phyloP scores from a whole-genome alignment of 345 rosid species.

The Brassica rapa region DNA sequence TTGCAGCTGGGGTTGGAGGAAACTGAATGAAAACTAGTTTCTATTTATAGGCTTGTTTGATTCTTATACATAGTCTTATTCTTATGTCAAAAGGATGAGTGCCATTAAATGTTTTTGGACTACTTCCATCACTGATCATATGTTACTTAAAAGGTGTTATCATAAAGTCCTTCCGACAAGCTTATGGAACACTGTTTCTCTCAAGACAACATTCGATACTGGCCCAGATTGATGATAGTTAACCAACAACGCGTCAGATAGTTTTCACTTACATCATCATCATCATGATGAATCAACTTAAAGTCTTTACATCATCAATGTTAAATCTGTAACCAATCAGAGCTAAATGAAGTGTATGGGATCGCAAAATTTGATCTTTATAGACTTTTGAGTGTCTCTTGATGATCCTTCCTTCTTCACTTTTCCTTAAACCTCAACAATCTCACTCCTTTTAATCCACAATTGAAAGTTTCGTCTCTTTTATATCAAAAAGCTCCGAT shows the following conservation, averaged over 20 bases:
- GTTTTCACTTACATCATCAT: neutral
- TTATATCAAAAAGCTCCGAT: neutral
- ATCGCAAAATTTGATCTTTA: neutral
- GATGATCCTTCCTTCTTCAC: slow-evolving; percentile 12
- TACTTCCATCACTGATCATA: neutral
- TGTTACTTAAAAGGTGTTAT: too few species aligned
- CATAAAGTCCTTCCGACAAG: neutral
- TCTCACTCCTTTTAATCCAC: neutral
- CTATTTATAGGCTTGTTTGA: slow-evolving; percentile 31
- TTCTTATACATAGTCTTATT: slow-evolving; percentile 19
- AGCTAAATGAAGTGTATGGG: too few species aligned
- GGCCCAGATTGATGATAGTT: neutral
- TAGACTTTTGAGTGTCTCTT: neutral
- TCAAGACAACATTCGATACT: neutral
- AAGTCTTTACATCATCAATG: neutral
- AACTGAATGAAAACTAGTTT: slow-evolving; percentile 14
- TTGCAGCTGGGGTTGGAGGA: slow-evolving; percentile 29
- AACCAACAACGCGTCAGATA: neutral
- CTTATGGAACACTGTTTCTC: neutral
- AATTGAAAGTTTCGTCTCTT: neutral
- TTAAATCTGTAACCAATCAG: neutral
- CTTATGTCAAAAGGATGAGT: slow-evolving; percentile 13
- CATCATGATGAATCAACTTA: neutral
- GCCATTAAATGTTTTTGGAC: too few species aligned
- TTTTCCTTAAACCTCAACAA: neutral